These are phyloP conservation scores for Bruguiera hainesii DNA, from an alignment of 441 rosid species.

Conservation along the genomic window DNA sequence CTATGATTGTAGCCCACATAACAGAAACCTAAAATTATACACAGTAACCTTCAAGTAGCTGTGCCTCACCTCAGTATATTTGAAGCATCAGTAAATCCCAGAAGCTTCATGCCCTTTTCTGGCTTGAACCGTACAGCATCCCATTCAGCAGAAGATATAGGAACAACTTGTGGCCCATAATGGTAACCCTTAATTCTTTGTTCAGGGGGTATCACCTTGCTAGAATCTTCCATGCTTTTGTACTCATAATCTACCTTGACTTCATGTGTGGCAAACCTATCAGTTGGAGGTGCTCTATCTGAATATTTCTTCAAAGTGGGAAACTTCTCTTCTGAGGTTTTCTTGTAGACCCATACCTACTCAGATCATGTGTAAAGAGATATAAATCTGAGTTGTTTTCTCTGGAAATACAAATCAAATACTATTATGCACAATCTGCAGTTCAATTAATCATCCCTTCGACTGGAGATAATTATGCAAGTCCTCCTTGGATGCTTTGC, in stretches of 20 bases:
- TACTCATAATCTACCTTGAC: conserved; percentile 84
- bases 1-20: conserved; percentile 8
- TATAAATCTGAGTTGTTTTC: background rate
- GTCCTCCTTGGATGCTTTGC: too few relatives aligned
- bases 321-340: conserved; percentile 86
- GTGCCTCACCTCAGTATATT: conserved; percentile 55
- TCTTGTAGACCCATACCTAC: conserved; percentile 95
- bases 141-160: conserved; percentile 68
- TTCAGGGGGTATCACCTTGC: conserved; percentile 66
- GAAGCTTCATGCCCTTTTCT: conserved; percentile 83
- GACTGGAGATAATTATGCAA: too few relatives aligned
- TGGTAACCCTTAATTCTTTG: conserved; percentile 92
- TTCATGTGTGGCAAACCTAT: conserved; percentile 81
- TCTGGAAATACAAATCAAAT: conserved; percentile 1
- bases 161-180: conserved; percentile 95
- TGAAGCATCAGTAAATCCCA: conserved; percentile 80
- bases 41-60: conserved; percentile 15
- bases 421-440: background rate
- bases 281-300: conserved; percentile 81
- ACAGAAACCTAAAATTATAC: background rate
- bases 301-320: conserved; percentile 82
- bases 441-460: too few relatives aligned
- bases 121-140: conserved; percentile 83
- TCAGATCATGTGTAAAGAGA: conserved; percentile 7
- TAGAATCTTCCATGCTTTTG: conserved; percentile 47